Evolutionary conservation across 768 basidiomycete genomes (phyloP).

Genomic region (Russula sp.): DNA sequence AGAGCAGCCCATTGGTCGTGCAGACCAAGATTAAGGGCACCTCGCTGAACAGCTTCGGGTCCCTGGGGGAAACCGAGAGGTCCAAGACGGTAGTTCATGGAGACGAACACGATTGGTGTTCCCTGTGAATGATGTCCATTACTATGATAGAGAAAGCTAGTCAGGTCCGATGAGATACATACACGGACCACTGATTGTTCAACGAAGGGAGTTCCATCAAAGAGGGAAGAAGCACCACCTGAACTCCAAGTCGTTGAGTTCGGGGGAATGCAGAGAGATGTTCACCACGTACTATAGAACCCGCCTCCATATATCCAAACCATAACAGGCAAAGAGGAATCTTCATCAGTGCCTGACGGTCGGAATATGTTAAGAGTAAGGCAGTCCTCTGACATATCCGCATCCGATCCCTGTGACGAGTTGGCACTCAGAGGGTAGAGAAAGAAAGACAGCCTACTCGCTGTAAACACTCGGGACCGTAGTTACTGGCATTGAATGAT

Average conservation of each 20-base stretch:
- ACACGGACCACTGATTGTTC: slow-evolving; percentile 23
- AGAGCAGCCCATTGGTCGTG: slow-evolving; percentile 42
- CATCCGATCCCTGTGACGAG: not conserved
- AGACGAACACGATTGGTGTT: slow-evolving; percentile 45
- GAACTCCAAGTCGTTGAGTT: not conserved
- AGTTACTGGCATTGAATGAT: slow-evolving; percentile 36
- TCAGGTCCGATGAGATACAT: not conserved
- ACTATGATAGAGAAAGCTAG: not conserved
- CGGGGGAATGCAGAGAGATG: not conserved
- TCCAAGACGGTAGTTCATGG: slow-evolving; percentile 50
- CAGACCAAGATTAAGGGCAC: slow-evolving; percentile 46
- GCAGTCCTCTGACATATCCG: slow-evolving; percentile 45
- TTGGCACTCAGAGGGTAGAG: not conserved
- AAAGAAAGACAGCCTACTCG: slow-evolving; percentile 10
- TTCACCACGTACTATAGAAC: slow-evolving; percentile 31
- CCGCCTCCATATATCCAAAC: slow-evolving; percentile 47
- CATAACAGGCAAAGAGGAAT: slow-evolving; percentile 43
- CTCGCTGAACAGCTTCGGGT: slow-evolving; percentile 40
- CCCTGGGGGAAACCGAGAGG: slow-evolving; percentile 50
- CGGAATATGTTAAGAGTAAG: slow-evolving; percentile 48
- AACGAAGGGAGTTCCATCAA: slow-evolving; percentile 16
- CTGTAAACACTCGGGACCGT: slow-evolving; percentile 37
- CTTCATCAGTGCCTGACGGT: slow-evolving; percentile 37
- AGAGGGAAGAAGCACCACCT: slow-evolving; percentile 14
- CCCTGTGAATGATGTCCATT: slow-evolving; percentile 7